phyloP scores from a whole-genome alignment of 805 yeast species.

The Saccharomyces mikatae region DNA sequence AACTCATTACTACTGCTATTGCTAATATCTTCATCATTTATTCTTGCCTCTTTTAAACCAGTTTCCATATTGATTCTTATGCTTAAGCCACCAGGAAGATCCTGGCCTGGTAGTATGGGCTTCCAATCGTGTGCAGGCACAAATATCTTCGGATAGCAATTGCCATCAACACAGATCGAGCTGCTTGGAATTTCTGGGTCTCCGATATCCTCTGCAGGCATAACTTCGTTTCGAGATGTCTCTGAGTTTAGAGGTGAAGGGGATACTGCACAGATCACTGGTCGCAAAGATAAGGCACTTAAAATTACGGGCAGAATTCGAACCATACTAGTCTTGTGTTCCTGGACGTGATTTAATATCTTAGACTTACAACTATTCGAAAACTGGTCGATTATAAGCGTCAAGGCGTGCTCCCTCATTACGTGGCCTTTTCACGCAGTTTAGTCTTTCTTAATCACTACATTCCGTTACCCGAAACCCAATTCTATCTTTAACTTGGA shows the following conservation, averaged over 20 bases:
- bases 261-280: not conserved
- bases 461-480: not conserved
- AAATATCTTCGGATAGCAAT: constrained; percentile 60
- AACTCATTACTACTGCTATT: not conserved
- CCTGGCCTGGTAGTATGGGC: constrained; percentile 58
- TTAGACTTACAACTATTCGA: not conserved
- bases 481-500: not conserved
- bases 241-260: not conserved
- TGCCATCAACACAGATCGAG: constrained; percentile 30
- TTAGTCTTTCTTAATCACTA: not conserved
- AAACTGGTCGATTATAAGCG: not conserved
- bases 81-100: constrained; percentile 69
- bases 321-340: not conserved
- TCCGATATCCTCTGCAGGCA: not conserved
- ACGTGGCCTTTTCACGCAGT: not conserved
- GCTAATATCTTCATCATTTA: constrained; percentile 18
- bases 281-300: not conserved
- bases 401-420: not conserved
- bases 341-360: not conserved
- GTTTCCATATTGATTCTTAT: constrained; percentile 70
- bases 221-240: not conserved
- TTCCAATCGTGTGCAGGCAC: constrained; percentile 65
- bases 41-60: constrained; percentile 59
- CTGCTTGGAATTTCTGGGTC: constrained; percentile 2
- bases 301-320: not conserved